A percentile compares a stretch with the other conserved stretches of the same genome.
Conservation (phyloP, 257 asterid species). For the Perilla frutescens region DNA sequence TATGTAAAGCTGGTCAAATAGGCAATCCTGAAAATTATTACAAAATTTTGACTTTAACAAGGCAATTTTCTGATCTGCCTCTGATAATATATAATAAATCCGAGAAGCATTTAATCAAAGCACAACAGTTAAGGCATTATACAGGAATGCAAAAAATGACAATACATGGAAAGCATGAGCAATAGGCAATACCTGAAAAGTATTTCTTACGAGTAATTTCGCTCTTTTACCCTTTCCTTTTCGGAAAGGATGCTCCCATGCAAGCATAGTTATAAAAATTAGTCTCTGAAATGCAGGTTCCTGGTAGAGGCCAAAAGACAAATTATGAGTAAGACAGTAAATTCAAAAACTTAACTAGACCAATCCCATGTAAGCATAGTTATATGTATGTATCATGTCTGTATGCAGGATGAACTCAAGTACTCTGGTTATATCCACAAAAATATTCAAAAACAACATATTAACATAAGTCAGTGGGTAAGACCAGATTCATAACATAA, state of each 20-base stretch:
- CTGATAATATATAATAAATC: background rate
- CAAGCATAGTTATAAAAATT: constrained; percentile 86
- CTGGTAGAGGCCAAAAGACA: constrained; percentile 48
- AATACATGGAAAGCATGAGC: constrained; percentile 29
- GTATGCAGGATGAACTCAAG: background rate
- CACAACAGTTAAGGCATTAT: background rate
- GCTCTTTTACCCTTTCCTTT: constrained; percentile 45
- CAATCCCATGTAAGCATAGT: too few relatives aligned
- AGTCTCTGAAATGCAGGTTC: constrained; percentile 91
- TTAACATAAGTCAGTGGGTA: background rate
- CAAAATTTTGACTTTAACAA: constrained; percentile 4
- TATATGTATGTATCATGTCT: too few relatives aligned
- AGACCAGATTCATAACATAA: background rate
- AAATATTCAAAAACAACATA: background rate
- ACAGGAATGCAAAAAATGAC: background rate
- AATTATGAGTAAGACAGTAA: constrained; percentile 22
- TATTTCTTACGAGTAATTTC: constrained; percentile 49
- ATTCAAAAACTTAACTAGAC: constrained; percentile 17
- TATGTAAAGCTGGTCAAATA: background rate
- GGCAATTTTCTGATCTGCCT: background rate
- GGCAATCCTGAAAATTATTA: constrained; percentile 51
- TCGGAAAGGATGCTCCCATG: constrained; percentile 91
- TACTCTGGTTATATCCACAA: background rate
- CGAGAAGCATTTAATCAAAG: constrained; percentile 5
- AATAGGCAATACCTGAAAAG: constrained; percentile 62